These are phyloP conservation scores for Kurtzmaniella quercitrusa DNA, from an alignment of 1,139 yeast genomes.

Conservation along the genomic window DNA sequence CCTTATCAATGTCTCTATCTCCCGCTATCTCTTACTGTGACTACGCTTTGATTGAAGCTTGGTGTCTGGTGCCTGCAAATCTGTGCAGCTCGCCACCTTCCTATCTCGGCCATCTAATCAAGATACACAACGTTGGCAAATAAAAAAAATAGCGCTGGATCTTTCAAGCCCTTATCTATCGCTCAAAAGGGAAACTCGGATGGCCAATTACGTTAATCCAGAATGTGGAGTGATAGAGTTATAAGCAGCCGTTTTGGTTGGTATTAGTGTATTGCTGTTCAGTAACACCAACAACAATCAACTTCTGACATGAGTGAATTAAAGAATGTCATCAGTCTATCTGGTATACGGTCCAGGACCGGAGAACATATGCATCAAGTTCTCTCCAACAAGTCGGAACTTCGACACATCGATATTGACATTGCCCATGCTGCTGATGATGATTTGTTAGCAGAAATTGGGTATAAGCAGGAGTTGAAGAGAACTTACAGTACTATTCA, in stretches of 20 bases:
- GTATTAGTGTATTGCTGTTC: too few species aligned
- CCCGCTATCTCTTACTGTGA: too few species aligned
- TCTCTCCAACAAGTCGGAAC: conserved; percentile 21
- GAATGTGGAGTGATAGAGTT: background rate
- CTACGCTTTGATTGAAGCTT: too few species aligned
- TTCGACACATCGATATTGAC: conserved; percentile 14
- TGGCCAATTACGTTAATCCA: background rate
- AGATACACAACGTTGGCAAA: too few species aligned
- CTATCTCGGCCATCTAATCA: too few species aligned
- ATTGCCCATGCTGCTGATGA: conserved; percentile 12
- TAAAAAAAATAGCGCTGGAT: too few species aligned
- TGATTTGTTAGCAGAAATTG: conserved; percentile 19
- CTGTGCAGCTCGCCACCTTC: too few species aligned
- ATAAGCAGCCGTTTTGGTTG: too few species aligned
- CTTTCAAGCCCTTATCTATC: background rate
- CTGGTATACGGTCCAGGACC: conserved; percentile 15
- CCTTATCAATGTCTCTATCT: too few species aligned
- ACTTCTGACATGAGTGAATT: background rate
- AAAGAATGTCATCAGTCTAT: conserved; percentile 1
- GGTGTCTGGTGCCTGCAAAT: too few species aligned
- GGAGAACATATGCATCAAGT: conserved; percentile 20
- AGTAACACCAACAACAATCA: too few species aligned
- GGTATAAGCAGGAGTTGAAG: conserved; percentile 45
- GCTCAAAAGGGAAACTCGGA: background rate
- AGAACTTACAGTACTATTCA: conserved; percentile 43